A percentile compares a stretch with the other conserved stretches of the same genome.
phyloP scores from a whole-genome alignment of 495 filamentous ascomycete genomes.

The Aspergillus olivimuriae region DNA sequence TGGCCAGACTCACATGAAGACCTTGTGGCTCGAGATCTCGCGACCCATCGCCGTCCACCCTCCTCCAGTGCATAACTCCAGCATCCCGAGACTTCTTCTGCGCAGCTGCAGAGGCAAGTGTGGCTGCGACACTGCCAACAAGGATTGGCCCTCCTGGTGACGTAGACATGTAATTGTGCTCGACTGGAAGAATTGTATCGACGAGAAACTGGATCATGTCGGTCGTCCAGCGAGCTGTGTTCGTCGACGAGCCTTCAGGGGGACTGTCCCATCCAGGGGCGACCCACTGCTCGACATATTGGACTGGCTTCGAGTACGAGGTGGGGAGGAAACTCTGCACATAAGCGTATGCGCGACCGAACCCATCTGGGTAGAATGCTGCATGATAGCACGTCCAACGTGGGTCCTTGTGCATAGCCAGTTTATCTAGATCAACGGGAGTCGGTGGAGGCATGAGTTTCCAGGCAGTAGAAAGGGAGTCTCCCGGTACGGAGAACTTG shows the following conservation, averaged over 20 bases:
- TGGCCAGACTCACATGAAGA: background rate
- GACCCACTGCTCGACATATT: slow-evolving; percentile 1
- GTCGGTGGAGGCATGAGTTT: background rate
- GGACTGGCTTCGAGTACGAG: too few species aligned
- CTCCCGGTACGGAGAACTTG: background rate
- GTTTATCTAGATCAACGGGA: background rate
- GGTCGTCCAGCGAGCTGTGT: background rate
- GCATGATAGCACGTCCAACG: background rate
- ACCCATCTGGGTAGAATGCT: background rate
- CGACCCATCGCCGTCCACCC: background rate
- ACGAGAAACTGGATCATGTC: background rate
- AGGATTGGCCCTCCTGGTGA: too few species aligned
- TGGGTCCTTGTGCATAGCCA: background rate
- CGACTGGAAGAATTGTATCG: background rate
- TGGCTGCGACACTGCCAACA: background rate
- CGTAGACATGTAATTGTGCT: background rate
- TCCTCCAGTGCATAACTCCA: background rate
- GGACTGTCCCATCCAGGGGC: background rate
- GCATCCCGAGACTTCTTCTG: background rate
- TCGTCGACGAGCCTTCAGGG: background rate
- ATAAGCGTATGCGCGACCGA: background rate
- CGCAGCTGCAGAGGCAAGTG: background rate
- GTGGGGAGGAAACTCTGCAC: background rate
- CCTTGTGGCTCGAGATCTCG: background rate
- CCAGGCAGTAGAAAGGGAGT: background rate